Conservation (phyloP, 768 basidiomycete genomes). For the Trametes cinnabarina region DNA sequence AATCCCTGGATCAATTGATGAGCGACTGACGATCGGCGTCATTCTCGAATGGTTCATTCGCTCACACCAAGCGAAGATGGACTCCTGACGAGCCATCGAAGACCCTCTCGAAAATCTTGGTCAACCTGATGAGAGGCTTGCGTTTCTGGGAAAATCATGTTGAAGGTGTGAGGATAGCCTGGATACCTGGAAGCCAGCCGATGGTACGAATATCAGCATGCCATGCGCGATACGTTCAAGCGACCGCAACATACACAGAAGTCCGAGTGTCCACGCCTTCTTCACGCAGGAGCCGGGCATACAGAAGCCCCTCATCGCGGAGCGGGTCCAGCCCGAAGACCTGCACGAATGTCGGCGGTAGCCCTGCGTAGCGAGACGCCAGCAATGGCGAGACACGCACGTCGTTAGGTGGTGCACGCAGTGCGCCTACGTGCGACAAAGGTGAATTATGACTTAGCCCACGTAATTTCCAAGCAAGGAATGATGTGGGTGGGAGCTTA, state of each 20-base stretch:
- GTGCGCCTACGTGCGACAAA: neutral
- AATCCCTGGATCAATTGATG: too few species aligned
- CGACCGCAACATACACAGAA: slow-evolving; percentile 8
- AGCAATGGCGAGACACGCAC: slow-evolving; percentile 7
- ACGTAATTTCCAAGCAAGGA: too few species aligned
- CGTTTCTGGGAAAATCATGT: neutral
- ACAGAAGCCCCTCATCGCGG: slow-evolving; percentile 22
- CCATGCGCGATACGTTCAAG: neutral
- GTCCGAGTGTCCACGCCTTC: slow-evolving; percentile 12
- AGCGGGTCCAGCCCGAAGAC: slow-evolving; percentile 21
- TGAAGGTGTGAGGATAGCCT: neutral
- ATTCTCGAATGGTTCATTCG: too few species aligned
- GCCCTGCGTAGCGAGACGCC: slow-evolving; percentile 3
- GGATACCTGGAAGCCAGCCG: neutral
- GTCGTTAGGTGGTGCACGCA: neutral
- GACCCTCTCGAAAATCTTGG: neutral
- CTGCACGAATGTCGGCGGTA: slow-evolving; percentile 18
- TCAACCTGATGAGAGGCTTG: neutral
- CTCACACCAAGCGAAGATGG: too few species aligned
- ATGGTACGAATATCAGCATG: neutral
- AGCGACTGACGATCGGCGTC: too few species aligned
- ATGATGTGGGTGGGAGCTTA: neutral
- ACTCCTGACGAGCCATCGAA: neutral
- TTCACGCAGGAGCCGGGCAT: slow-evolving; percentile 17
- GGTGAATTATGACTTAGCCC: too few species aligned